These are phyloP conservation scores for Alternaria ventricosa DNA, from an alignment of 2,329 filamentous ascomycete species.

Conservation along the genomic window DNA sequence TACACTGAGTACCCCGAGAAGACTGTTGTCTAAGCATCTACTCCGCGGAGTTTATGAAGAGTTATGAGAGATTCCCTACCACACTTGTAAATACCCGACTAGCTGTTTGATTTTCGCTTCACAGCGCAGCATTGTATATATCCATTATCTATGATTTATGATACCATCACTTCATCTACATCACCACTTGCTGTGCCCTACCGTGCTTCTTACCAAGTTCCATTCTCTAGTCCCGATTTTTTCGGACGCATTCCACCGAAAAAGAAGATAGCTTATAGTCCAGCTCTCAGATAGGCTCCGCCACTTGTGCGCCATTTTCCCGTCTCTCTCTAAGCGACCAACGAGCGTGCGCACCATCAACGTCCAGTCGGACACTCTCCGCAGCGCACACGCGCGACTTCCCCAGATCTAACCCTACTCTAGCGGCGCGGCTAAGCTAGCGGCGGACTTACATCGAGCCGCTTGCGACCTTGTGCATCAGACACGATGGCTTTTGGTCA, in stretches of 20 bases:
- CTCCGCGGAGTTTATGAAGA: background rate
- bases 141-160: conserved; percentile 2
- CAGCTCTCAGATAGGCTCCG: background rate
- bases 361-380: background rate
- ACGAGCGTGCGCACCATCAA: background rate
- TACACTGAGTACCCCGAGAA: conserved; percentile 36
- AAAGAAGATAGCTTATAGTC: background rate
- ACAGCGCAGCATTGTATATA: background rate
- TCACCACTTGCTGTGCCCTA: background rate
- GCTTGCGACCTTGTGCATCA: background rate
- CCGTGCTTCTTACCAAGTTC: too few relatives aligned
- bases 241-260: background rate
- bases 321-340: background rate
- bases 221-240: too few relatives aligned
- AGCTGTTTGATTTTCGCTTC: background rate
- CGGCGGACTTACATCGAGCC: background rate
- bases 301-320: background rate
- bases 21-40: conserved; percentile 11
- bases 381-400: background rate
- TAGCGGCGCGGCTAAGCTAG: background rate
- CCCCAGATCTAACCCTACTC: background rate
- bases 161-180: background rate
- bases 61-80: background rate
- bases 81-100: background rate
- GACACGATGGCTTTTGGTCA: background rate